Percentiles rank a stretch among this genome's conserved stretches.
phyloP scores from a whole-genome alignment of 768 basidiomycete species.

The Sarcomyxa edulis region DNA sequence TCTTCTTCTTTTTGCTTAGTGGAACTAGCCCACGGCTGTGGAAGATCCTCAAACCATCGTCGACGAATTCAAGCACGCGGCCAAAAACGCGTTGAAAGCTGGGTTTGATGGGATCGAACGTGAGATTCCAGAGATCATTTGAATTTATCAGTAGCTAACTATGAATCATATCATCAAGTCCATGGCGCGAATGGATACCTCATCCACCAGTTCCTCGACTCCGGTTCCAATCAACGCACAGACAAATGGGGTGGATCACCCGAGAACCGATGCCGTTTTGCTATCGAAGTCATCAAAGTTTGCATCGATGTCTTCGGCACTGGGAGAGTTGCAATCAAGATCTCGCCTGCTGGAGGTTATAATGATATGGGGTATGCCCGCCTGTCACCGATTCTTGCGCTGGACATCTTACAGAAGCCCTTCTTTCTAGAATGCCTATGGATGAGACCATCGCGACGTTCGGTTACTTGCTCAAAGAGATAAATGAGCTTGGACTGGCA shows the following conservation, averaged over 20 bases:
- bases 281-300: slow-evolving; percentile 44
- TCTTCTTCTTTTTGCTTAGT: no score
- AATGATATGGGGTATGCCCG: no score
- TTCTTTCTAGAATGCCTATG: no score
- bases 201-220: slow-evolving; percentile 48
- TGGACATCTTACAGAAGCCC: no score
- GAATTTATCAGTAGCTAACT: no score
- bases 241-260: slow-evolving; percentile 58
- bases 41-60: slow-evolving; percentile 27
- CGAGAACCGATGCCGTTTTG: slow-evolving; percentile 52
- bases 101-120: slow-evolving; percentile 55
- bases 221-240: slow-evolving; percentile 41
- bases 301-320: slow-evolving; percentile 33
- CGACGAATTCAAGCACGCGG: slow-evolving; percentile 35
- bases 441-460: no score
- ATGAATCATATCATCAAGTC: slow-evolving; percentile 21
- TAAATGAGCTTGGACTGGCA: no score
- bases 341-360: slow-evolving; percentile 33
- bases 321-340: slow-evolving; percentile 38
- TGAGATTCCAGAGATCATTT: slow-evolving; percentile 13
- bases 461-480: no score
- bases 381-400: no score
- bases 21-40: no score
- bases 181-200: slow-evolving; percentile 41
- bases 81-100: slow-evolving; percentile 42